Evolutionary conservation across 2,329 filamentous ascomycete genomes (phyloP).

Genomic region (Incumbomyces delicatus): DNA sequence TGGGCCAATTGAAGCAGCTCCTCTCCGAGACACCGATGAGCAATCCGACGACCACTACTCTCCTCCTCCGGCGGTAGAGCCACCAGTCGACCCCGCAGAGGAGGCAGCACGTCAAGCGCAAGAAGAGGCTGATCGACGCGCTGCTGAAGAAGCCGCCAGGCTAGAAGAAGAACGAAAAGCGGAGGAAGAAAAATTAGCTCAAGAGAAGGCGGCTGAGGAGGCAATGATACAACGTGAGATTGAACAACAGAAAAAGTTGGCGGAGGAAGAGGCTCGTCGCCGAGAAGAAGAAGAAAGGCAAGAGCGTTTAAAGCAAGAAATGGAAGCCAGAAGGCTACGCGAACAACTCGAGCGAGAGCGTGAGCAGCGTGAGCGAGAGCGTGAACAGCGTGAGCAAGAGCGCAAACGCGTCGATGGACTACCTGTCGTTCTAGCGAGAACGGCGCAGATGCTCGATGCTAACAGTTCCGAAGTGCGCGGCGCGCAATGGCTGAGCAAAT

Average conservation of each 20-base stretch:
- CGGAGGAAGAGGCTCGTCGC: constrained; percentile 30
- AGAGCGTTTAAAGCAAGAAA: constrained; percentile 28
- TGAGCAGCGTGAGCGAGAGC: constrained; percentile 34
- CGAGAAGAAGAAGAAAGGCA: constrained; percentile 34
- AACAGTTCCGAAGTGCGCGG: constrained; percentile 34
- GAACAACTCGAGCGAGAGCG: constrained; percentile 33
- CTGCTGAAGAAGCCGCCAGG: constrained; percentile 9
- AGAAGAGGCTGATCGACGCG: constrained; percentile 8
- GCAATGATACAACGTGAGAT: constrained; percentile 19
- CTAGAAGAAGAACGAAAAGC: constrained; percentile 16
- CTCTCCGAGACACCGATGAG: constrained; percentile 3
- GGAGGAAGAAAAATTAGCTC: constrained; percentile 26
- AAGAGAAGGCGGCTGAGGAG: constrained; percentile 34
- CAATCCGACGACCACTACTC: constrained; percentile 4
- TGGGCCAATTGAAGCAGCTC: too few relatives aligned
- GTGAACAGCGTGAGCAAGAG: constrained; percentile 35
- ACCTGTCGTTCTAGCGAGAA: constrained; percentile 34
- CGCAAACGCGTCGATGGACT: constrained; percentile 37
- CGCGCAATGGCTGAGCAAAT: constrained; percentile 35
- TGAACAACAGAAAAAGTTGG: constrained; percentile 24
- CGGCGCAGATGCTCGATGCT: constrained; percentile 36
- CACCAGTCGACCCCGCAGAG: background rate
- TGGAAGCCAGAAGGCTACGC: constrained; percentile 31
- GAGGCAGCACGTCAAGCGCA: constrained; percentile 14
- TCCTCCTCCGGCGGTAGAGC: constrained; percentile 2